Evolutionary conservation across 1,284 basidiomycete genomes (phyloP).

Genomic region (Moniliophthora roreri): DNA sequence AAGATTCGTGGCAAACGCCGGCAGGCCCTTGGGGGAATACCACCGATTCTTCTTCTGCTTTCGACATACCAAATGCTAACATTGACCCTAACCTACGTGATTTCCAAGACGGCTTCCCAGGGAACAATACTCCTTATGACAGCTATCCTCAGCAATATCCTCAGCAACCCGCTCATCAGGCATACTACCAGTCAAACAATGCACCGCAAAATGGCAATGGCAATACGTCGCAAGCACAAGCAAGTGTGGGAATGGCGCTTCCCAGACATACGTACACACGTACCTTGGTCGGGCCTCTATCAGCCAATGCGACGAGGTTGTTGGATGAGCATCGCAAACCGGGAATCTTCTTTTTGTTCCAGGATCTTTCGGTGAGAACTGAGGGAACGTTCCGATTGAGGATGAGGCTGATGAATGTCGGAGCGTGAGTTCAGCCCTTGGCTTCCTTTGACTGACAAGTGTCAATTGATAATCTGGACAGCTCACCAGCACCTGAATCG

Average conservation of each 20-base stretch:
- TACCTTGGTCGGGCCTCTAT: conserved; percentile 85
- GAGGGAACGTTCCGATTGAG: conserved; percentile 82
- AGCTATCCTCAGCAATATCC: background rate
- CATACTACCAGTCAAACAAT: conserved; percentile 10
- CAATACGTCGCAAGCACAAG: conserved; percentile 39
- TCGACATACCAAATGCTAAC: background rate
- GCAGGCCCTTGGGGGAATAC: background rate
- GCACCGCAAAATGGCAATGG: conserved; percentile 23
- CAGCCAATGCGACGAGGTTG: conserved; percentile 80
- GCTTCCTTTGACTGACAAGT: conserved; percentile 18
- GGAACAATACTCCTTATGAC: background rate
- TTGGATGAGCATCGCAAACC: conserved; percentile 79
- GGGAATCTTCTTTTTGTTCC: conserved; percentile 88
- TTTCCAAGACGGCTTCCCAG: background rate
- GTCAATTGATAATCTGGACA: conserved; percentile 33
- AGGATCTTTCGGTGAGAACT: conserved; percentile 84
- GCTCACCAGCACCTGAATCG: conserved; percentile 70
- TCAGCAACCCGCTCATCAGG: conserved; percentile 1
- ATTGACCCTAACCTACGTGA: conserved; percentile 3
- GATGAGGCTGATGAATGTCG: conserved; percentile 82
- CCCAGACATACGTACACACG: conserved; percentile 75
- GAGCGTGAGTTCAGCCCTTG: conserved; percentile 59
- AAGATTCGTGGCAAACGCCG: background rate
- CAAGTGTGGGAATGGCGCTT: conserved; percentile 19
- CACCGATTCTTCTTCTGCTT: background rate